A percentile compares a stretch with the other conserved stretches of the same genome.
phyloP scores from a whole-genome alignment of 2,329 filamentous ascomycete species.

The Fragosphaeria purpurea region DNA sequence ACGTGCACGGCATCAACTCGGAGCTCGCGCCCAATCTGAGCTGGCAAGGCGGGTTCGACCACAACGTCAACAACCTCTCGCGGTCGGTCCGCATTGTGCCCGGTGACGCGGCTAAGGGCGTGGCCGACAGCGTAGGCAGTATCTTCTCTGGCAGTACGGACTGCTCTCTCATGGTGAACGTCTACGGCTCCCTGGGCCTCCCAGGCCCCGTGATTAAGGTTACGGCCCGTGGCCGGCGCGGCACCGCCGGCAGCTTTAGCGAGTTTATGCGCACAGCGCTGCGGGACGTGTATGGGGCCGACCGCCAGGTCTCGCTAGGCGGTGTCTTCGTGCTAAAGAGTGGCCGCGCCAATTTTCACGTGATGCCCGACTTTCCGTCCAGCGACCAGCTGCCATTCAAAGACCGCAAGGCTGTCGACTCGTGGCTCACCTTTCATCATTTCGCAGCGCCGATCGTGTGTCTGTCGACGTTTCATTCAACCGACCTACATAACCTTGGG shows the following conservation, averaged over 20 bases:
- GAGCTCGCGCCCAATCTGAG: conserved; percentile 31
- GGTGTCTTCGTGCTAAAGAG: conserved; percentile 30
- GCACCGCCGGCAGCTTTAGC: conserved; percentile 22
- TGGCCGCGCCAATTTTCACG: conserved; percentile 28
- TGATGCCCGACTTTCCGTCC: conserved; percentile 35
- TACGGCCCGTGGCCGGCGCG: conserved; percentile 20
- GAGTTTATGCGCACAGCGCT: conserved; percentile 23
- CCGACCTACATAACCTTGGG: conserved; percentile 25
- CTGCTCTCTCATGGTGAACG: conserved; percentile 33
- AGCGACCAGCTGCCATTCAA: conserved; percentile 18
- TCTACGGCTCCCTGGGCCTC: conserved; percentile 27
- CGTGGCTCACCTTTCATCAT: conserved; percentile 31
- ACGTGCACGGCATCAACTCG: conserved; percentile 29
- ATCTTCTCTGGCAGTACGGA: conserved; percentile 11
- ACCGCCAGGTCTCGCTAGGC: conserved; percentile 26
- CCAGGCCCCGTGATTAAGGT: conserved; percentile 27
- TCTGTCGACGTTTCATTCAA: conserved; percentile 31
- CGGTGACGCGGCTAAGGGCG: conserved; percentile 13
- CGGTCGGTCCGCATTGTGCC: conserved; percentile 15
- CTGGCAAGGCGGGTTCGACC: conserved; percentile 15
- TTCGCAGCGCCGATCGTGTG: conserved; percentile 28
- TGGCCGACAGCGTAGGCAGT: conserved; percentile 11
- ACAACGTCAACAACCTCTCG: conserved; percentile 18
- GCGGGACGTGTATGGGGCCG: conserved; percentile 20
- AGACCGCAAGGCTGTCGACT: conserved; percentile 19